phyloP scores from a whole-genome alignment of 495 filamentous ascomycete genomes.

The Sabuloglossum arenarium region DNA sequence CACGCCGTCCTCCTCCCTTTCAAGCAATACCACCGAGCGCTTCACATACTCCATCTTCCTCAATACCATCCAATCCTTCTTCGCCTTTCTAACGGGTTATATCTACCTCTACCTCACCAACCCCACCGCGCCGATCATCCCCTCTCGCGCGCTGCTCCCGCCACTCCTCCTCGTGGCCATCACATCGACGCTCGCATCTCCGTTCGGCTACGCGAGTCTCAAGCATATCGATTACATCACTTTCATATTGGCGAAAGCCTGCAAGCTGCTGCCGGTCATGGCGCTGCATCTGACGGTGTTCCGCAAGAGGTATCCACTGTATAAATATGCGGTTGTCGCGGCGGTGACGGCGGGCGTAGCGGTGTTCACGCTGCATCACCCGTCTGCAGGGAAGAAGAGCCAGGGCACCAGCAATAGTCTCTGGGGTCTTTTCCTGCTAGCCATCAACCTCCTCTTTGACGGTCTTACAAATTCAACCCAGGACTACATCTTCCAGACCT shows the following conservation, averaged over 20 bases:
- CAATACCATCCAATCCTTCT: conserved; percentile 86
- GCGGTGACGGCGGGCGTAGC: conserved; percentile 83
- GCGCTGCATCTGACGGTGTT: conserved; percentile 85
- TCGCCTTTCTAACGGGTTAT: conserved; percentile 64
- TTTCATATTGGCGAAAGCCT: conserved; percentile 92
- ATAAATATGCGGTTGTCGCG: conserved; percentile 87
- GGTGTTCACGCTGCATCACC: conserved; percentile 79
- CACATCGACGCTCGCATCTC: conserved; percentile 69
- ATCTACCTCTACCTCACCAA: conserved; percentile 56
- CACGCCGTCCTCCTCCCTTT: no score
- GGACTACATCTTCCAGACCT: conserved; percentile 75
- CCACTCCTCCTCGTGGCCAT: conserved; percentile 75
- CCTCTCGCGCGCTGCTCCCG: conserved; percentile 43
- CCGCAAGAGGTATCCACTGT: conserved; percentile 73
- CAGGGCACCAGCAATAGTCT: conserved; percentile 33
- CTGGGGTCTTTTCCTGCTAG: conserved; percentile 69
- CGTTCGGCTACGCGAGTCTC: conserved; percentile 87
- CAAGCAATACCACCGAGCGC: conserved; percentile 31
- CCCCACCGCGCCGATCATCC: conserved; percentile 49
- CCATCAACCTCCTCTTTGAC: conserved; percentile 88
- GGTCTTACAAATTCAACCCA: conserved; percentile 92
- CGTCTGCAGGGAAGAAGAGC: conserved; percentile 44
- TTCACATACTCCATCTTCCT: conserved; percentile 90
- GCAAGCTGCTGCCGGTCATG: conserved; percentile 97
- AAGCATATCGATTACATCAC: conserved; percentile 97